Percentiles rank a stretch among this genome's conserved stretches.
These are phyloP conservation scores for Suhomyces bolitotheri DNA, from an alignment of 1,139 yeast species.

Conservation along the genomic window DNA sequence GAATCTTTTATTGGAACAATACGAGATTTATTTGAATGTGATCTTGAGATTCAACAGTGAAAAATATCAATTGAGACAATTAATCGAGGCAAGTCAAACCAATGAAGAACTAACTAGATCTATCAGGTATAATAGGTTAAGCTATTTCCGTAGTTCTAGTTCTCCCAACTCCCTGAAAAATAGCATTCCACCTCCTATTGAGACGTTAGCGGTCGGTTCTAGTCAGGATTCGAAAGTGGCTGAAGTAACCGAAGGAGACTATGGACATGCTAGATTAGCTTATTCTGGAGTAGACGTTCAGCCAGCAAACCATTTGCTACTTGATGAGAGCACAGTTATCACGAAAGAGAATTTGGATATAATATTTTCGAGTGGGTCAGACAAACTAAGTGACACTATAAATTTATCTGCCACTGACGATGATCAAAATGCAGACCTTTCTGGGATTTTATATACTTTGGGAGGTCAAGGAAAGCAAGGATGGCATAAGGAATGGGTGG, in stretches of 20 bases:
- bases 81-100: constrained; percentile 43
- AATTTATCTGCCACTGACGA: constrained; percentile 11
- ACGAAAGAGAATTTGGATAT: constrained; percentile 36
- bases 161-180: background rate
- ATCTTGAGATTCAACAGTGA: constrained; percentile 45
- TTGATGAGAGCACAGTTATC: constrained; percentile 6
- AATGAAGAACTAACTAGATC: constrained; percentile 44
- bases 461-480: constrained; percentile 76
- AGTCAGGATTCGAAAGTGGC: constrained; percentile 2
- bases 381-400: constrained; percentile 2
- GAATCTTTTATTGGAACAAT: constrained; percentile 27
- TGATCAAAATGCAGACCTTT: constrained; percentile 35
- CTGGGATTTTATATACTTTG: constrained; percentile 65
- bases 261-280: background rate
- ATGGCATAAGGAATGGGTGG: constrained; percentile 94
- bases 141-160: constrained; percentile 9
- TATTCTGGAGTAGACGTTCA: background rate
- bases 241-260: constrained; percentile 1
- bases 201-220: background rate
- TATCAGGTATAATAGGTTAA: constrained; percentile 32
- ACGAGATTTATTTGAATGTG: constrained; percentile 35
- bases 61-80: constrained; percentile 43
- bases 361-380: constrained; percentile 23
- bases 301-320: background rate
- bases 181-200: background rate